These are phyloP conservation scores for Sporothrix pseudoabietina DNA, from an alignment of 2,329 filamentous ascomycete genomes.

Conservation along the genomic window DNA sequence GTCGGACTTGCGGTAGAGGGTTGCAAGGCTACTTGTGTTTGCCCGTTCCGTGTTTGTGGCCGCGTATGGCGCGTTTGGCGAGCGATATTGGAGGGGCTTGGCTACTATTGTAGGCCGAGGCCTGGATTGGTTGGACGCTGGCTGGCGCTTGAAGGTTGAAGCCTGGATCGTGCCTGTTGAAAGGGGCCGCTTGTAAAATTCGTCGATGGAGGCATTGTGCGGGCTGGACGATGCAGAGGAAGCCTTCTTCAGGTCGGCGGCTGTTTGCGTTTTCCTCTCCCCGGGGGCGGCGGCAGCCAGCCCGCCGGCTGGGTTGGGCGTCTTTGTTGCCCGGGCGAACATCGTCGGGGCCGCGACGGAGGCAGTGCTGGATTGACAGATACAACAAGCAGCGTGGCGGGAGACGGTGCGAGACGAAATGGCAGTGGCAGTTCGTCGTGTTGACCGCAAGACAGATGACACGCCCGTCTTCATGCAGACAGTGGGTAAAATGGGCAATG, in stretches of 20 bases:
- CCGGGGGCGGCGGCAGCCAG: constrained; percentile 39
- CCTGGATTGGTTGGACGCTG: constrained; percentile 2
- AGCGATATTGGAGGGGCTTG: constrained; percentile 41
- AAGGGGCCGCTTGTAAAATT: constrained; percentile 25
- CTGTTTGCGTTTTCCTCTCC: constrained; percentile 35
- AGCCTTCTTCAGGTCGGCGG: constrained; percentile 49
- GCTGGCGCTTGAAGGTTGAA: constrained; percentile 35
- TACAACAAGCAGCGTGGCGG: background rate
- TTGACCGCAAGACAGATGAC: constrained; percentile 27
- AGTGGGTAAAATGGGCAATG: background rate
- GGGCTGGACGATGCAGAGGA: constrained; percentile 53
- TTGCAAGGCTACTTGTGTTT: constrained; percentile 17
- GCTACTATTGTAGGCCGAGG: constrained; percentile 28
- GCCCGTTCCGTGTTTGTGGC: background rate
- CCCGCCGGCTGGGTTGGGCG: constrained; percentile 40
- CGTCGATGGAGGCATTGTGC: constrained; percentile 45
- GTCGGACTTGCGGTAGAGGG: constrained; percentile 36
- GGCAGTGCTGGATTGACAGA: background rate
- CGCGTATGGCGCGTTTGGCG: constrained; percentile 41
- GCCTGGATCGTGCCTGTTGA: constrained; percentile 38
- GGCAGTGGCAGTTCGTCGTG: constrained; percentile 27
- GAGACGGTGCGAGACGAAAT: background rate
- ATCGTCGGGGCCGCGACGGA: constrained; percentile 38
- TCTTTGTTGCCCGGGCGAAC: constrained; percentile 39
- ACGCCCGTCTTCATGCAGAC: constrained; percentile 38